These are phyloP conservation scores for Alnus rubra DNA, from an alignment of 306 rosid genomes.

Conservation along the genomic window DNA sequence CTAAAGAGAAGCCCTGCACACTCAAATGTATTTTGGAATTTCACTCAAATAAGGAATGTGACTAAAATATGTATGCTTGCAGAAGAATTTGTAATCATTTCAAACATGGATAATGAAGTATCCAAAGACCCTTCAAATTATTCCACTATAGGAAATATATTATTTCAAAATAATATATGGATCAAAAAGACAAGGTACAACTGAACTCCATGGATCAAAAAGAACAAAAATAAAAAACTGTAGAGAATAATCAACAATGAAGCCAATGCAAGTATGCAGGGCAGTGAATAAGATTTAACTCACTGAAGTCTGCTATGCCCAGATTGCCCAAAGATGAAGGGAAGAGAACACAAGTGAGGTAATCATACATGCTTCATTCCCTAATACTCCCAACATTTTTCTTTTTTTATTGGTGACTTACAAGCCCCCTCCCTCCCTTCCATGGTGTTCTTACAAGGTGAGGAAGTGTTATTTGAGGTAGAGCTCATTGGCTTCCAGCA, in stretches of 20 bases:
- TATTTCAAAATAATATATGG: neutral
- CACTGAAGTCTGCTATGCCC: neutral
- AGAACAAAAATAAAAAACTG: neutral
- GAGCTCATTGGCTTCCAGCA: neutral
- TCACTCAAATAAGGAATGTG: constrained; percentile 28
- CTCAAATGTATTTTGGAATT: constrained; percentile 38
- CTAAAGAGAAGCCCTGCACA: constrained; percentile 85
- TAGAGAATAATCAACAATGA: neutral
- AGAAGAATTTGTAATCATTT: constrained; percentile 10
- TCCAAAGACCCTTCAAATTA: neutral
- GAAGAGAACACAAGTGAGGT: neutral
- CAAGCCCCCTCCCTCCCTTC: too few relatives aligned
- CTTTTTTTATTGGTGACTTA: too few relatives aligned
- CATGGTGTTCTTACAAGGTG: too few relatives aligned
- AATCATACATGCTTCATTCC: neutral
- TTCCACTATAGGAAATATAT: neutral
- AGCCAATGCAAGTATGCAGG: constrained; percentile 1
- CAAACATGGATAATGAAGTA: neutral
- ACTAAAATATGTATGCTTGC: constrained; percentile 20
- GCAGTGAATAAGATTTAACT: neutral
- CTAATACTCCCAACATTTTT: neutral
- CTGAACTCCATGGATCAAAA: too few relatives aligned
- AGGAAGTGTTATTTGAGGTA: too few relatives aligned
- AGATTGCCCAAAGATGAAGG: neutral
- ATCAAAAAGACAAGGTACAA: neutral